Percentiles rank a stretch among this genome's conserved stretches.
Evolutionary conservation across 495 filamentous ascomycete genomes (phyloP).

Genomic region (Amniculicola lignicola): DNA sequence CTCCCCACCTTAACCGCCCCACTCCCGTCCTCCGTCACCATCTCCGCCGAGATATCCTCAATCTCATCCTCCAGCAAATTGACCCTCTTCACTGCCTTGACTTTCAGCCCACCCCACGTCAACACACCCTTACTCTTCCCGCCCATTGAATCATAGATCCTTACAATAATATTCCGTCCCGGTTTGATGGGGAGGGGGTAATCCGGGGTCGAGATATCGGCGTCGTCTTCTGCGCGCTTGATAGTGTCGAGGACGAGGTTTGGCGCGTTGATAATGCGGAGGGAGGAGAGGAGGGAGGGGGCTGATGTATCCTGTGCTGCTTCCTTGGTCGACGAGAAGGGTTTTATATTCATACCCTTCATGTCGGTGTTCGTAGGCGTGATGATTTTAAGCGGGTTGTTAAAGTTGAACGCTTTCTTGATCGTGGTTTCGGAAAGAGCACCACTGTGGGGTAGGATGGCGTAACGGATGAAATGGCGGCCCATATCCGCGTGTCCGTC

Average conservation of each 20-base stretch:
- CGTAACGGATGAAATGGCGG: constrained; percentile 81
- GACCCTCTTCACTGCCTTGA: constrained; percentile 74
- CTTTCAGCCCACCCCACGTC: constrained; percentile 57
- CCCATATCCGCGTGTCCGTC: constrained; percentile 98
- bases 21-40: constrained; percentile 45
- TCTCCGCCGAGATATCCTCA: constrained; percentile 52
- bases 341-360: too few relatives aligned
- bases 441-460: constrained; percentile 81
- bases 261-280: constrained; percentile 38
- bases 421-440: constrained; percentile 68
- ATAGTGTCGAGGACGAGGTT: constrained; percentile 76
- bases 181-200: constrained; percentile 62
- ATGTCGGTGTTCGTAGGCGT: too few relatives aligned
- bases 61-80: constrained; percentile 75
- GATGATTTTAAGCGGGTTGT: constrained; percentile 60
- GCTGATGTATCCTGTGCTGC: constrained; percentile 20
- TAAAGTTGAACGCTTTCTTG: constrained; percentile 84
- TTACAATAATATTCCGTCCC: constrained; percentile 74
- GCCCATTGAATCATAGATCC: constrained; percentile 89
- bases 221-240: constrained; percentile 94
- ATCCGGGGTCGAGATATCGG: constrained; percentile 74
- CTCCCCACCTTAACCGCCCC: constrained; percentile 46
- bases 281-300: constrained; percentile 39
- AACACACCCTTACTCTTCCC: constrained; percentile 69
- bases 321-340: background rate